Evolutionary conservation across 2,329 filamentous ascomycete species (phyloP), one percentile per base, ranked within the genome.

Genomic region (Exophiala spinifera): DNA sequence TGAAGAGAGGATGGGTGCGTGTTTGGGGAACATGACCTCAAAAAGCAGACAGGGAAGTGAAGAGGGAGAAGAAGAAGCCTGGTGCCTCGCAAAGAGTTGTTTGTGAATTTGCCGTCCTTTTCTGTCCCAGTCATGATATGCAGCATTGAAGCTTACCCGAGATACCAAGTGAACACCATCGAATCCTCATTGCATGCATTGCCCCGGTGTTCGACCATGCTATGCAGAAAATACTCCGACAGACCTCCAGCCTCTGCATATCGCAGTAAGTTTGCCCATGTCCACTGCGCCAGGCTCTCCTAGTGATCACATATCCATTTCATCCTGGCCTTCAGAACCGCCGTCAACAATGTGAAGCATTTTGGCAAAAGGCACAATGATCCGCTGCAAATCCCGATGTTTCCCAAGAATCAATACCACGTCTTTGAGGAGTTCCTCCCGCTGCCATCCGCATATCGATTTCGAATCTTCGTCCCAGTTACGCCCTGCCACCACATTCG

Each of bases 341-440:
- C 51, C 55, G 44, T 59, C 63, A 8, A 76, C 66, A 54, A 81
- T 67, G 33, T 87, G 88, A 19, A 95, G 76, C n/a, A 91, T 76
- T 60, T 89, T 84, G 11, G 92, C 92, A 70, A 97, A 97, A 59
- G 95, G 92, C 21, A 96, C 89, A n/a, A 90, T 96, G 39, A 96
- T 81, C 21, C 94, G 82, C 71, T 99, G 94, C 25, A 99, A 78
- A 68, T 97, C 95, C 53, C 94, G 86, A 72, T 94, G 92, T 84
- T 97, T 97, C 56, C 94, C 94, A 40, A 99, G 80, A 69, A 96
- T 91, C 73, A 96, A 79, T 51, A 99, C 87, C 21, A 96, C 91
- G 55, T 91, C 91, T 75, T 88, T 95, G 56, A 99, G 73, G 57
- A 99, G 74, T 61, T 95, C 90, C 67, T 86, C 87, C 57, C 90